Evolutionary conservation across 306 rosid species (phyloP).

Genomic region (Phaseolus lunatus): DNA sequence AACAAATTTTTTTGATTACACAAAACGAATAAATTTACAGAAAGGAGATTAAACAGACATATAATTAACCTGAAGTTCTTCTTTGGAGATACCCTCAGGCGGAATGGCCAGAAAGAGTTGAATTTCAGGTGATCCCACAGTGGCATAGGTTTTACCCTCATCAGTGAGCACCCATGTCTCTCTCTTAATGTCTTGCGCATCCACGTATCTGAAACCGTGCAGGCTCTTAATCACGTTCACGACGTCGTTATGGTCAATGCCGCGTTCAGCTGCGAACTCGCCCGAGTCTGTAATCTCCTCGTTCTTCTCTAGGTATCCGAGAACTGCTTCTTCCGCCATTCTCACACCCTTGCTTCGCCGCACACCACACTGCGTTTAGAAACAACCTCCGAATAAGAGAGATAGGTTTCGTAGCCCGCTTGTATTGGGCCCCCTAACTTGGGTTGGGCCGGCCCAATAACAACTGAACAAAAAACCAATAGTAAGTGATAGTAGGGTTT

Average conservation of each 20-base stretch:
- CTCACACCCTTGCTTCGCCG: slow-evolving; percentile 19
- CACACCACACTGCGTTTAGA: neutral
- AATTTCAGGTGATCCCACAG: slow-evolving; percentile 80
- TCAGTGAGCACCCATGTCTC: slow-evolving; percentile 80
- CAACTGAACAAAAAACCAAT: neutral
- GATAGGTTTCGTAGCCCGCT: neutral
- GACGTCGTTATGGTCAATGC: slow-evolving; percentile 69
- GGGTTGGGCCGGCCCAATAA: slow-evolving; percentile 33
- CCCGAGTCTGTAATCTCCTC: slow-evolving; percentile 73
- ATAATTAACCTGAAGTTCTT: slow-evolving; percentile 69
- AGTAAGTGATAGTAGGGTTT: neutral
- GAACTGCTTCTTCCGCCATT: slow-evolving; percentile 81
- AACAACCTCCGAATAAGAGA: neutral
- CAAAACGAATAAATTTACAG: neutral
- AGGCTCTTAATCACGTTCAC: slow-evolving; percentile 86
- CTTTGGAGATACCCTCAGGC: slow-evolving; percentile 78
- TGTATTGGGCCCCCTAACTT: neutral
- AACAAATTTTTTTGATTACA: neutral
- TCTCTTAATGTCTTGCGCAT: slow-evolving; percentile 81
- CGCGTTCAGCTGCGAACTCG: slow-evolving; percentile 62
- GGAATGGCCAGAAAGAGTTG: slow-evolving; percentile 77
- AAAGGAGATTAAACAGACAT: neutral
- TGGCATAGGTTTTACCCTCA: slow-evolving; percentile 75
- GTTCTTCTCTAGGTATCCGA: slow-evolving; percentile 64
- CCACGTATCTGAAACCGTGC: slow-evolving; percentile 78